Conservation (phyloP, 2,329 filamentous ascomycete species). For the Rugonectria rugulosa region DNA sequence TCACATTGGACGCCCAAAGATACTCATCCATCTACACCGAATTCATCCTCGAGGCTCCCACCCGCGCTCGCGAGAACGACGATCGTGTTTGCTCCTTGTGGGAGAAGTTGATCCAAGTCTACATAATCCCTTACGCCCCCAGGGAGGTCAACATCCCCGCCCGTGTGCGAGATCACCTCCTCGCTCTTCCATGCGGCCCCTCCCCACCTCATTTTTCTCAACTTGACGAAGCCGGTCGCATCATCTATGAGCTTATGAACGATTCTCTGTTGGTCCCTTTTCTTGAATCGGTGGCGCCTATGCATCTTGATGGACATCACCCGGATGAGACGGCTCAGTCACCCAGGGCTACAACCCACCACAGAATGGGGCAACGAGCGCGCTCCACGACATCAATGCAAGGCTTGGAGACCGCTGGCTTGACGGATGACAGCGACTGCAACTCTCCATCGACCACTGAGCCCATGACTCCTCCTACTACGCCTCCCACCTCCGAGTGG, state of each 20-base stretch:
- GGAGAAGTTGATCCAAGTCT: conserved; percentile 87
- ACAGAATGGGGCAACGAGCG: conserved; percentile 46
- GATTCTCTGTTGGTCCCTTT: conserved; percentile 95
- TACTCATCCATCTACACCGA: conserved; percentile 71
- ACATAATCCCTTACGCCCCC: conserved; percentile 85
- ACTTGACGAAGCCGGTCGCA: conserved; percentile 82
- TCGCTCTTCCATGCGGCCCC: conserved; percentile 63
- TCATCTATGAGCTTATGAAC: conserved; percentile 96
- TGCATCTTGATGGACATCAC: conserved; percentile 45
- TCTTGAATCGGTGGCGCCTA: conserved; percentile 69
- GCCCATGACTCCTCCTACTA: conserved; percentile 78
- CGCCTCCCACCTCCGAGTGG: conserved; percentile 70
- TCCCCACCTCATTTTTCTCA: conserved; percentile 76
- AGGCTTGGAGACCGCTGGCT: conserved; percentile 55
- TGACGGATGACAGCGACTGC: conserved; percentile 72
- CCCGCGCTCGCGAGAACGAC: conserved; percentile 50
- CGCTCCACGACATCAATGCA: conserved; percentile 54
- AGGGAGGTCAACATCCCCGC: conserved; percentile 92
- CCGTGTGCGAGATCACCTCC: conserved; percentile 81
- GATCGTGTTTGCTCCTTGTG: conserved; percentile 82
- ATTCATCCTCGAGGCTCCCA: conserved; percentile 48
- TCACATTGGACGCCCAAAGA: conserved; percentile 90
- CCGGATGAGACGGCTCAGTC: conserved; percentile 51
- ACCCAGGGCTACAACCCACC: conserved; percentile 50
- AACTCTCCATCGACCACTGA: conserved; percentile 64